Evolutionary conservation across 2,329 filamentous ascomycete genomes (phyloP).

Genomic region (Didymosphaeria variabile): DNA sequence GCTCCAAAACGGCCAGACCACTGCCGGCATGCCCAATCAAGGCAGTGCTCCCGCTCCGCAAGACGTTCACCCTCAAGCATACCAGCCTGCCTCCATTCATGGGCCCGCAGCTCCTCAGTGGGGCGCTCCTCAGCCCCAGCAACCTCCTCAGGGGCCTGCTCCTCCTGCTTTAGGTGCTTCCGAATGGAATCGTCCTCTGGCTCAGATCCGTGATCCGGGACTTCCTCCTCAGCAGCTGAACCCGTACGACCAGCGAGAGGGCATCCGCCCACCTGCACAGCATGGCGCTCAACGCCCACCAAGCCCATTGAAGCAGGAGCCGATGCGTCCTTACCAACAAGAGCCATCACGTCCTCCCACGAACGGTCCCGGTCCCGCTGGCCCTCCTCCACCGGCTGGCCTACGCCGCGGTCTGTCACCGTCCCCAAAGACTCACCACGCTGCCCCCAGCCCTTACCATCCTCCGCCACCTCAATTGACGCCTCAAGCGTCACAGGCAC

Average conservation of each 20-base stretch:
- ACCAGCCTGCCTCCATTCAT: slow-evolving; percentile 82
- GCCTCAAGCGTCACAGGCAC: slow-evolving; percentile 62
- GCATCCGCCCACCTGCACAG: slow-evolving; percentile 72
- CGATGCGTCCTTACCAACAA: slow-evolving; percentile 72
- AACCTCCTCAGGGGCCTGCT: slow-evolving; percentile 71
- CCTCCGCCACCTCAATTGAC: slow-evolving; percentile 54
- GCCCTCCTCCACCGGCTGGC: slow-evolving; percentile 50
- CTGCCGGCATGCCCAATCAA: slow-evolving; percentile 74
- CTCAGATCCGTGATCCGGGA: slow-evolving; percentile 74
- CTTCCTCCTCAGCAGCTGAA: slow-evolving; percentile 77
- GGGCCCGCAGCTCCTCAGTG: slow-evolving; percentile 89
- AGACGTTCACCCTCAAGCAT: slow-evolving; percentile 94
- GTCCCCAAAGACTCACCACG: slow-evolving; percentile 67
- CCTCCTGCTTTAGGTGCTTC: slow-evolving; percentile 62
- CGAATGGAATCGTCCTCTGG: slow-evolving; percentile 71
- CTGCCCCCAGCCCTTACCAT: slow-evolving; percentile 62
- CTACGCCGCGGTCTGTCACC: slow-evolving; percentile 64
- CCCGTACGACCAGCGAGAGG: slow-evolving; percentile 82
- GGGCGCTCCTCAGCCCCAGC: slow-evolving; percentile 76
- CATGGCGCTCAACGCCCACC: slow-evolving; percentile 73
- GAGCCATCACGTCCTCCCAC: slow-evolving; percentile 67
- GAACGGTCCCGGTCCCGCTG: slow-evolving; percentile 54
- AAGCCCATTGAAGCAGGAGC: slow-evolving; percentile 76
- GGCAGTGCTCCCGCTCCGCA: slow-evolving; percentile 86
- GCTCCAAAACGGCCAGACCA: slow-evolving; percentile 79